Percentiles rank a stretch among this genome's conserved stretches.
phyloP scores from a whole-genome alignment of 1,284 basidiomycete genomes.

The Trametes polyzona region DNA sequence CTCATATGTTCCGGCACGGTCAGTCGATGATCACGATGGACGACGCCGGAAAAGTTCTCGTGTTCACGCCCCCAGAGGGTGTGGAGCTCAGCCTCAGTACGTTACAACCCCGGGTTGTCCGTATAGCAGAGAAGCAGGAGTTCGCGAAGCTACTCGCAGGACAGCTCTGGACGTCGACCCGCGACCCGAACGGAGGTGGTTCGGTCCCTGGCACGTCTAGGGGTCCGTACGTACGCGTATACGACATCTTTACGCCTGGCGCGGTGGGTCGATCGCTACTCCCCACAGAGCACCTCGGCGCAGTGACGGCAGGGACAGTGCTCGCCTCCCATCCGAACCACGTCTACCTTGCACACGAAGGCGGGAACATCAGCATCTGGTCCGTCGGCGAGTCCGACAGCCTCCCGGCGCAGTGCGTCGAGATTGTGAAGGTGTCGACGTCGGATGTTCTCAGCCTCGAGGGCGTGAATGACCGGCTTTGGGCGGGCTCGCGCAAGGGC shows the following conservation, averaged over 20 bases:
- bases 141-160: slow-evolving; percentile 77
- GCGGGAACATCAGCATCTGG: slow-evolving; percentile 88
- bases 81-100: slow-evolving; percentile 43
- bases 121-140: slow-evolving; percentile 81
- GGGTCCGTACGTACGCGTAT: slow-evolving; percentile 78
- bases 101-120: slow-evolving; percentile 62
- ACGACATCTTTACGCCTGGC: slow-evolving; percentile 68
- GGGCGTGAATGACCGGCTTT: slow-evolving; percentile 81
- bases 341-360: slow-evolving; percentile 94
- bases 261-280: slow-evolving; percentile 52
- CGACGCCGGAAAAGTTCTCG: slow-evolving; percentile 79
- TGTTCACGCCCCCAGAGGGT: slow-evolving; percentile 60
- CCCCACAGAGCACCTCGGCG: slow-evolving; percentile 70
- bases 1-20: slow-evolving; percentile 73
- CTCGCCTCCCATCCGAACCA: slow-evolving; percentile 68
- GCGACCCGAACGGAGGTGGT: slow-evolving; percentile 50
- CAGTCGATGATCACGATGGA: slow-evolving; percentile 79
- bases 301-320: slow-evolving; percentile 81
- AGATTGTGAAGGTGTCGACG: slow-evolving; percentile 77
- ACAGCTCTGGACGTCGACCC: slow-evolving; percentile 80
- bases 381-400: slow-evolving; percentile 51
- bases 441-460: slow-evolving; percentile 81
- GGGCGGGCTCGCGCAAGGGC: slow-evolving; percentile 86
- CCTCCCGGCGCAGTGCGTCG: slow-evolving; percentile 56
- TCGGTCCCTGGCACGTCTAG: slow-evolving; percentile 45